phyloP scores from a whole-genome alignment of 2,329 filamentous ascomycete species.

The Endocalyx cinctus region DNA sequence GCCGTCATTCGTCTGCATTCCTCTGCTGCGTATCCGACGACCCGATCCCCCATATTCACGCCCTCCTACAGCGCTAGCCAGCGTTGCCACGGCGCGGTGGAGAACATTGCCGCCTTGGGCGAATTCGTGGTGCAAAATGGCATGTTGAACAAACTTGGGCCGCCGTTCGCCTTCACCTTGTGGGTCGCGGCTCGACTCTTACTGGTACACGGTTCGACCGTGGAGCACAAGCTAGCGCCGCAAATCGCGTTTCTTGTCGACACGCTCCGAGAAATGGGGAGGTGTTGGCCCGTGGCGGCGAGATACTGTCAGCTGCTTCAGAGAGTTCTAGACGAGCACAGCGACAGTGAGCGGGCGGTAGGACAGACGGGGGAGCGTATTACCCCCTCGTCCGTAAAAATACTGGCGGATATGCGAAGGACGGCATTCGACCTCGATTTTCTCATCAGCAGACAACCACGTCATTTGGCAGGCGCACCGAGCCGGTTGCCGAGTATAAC shows the following conservation, averaged over 20 bases:
- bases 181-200: conserved; percentile 88
- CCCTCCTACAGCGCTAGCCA: conserved; percentile 83
- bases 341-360: conserved; percentile 61
- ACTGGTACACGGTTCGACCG: conserved; percentile 85
- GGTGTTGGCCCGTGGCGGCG: conserved; percentile 79
- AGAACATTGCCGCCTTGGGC: conserved; percentile 73
- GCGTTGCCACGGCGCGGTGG: conserved; percentile 75
- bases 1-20: conserved; percentile 88
- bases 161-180: conserved; percentile 85
- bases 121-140: conserved; percentile 72
- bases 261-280: conserved; percentile 73
- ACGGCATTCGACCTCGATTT: conserved; percentile 89
- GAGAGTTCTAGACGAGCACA: conserved; percentile 80
- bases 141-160: conserved; percentile 75
- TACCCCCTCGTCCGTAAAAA: conserved; percentile 78
- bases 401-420: conserved; percentile 84
- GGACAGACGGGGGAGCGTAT: conserved; percentile 61
- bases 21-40: conserved; percentile 87
- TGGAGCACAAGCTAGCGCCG: conserved; percentile 75
- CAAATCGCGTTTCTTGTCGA: conserved; percentile 80
- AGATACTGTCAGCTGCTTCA: conserved; percentile 77
- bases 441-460: conserved; percentile 77
- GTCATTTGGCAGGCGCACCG: conserved; percentile 34
- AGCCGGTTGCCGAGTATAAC: conserved; percentile 50
- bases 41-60: conserved; percentile 81